Evolutionary conservation across 2,329 filamentous ascomycete species (phyloP), one percentile per base, ranked within the genome.

Genomic region (Lachnellula occidentalis): DNA sequence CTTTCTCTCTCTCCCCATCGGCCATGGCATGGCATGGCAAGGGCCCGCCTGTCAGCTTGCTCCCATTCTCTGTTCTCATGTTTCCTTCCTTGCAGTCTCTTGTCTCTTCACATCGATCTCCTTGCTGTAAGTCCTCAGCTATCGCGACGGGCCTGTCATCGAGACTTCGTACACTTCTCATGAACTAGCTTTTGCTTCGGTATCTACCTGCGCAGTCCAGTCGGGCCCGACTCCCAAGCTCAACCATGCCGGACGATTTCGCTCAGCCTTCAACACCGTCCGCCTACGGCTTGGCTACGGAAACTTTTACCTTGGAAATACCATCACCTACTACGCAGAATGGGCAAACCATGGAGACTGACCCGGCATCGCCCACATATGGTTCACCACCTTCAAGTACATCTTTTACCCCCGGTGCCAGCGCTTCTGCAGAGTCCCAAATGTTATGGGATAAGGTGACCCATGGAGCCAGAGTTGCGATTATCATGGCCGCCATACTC

Each of bases 401-500:
- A 17, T 15, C 41, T 22, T 22, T 14, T 11, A 7, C 12, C 5
- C 41, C 41, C 41, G 12, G 12, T 43, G n/a, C 41, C 41, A 43
- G 41, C 41, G 11, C 12, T 5, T 6, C n/a, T 47, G 45, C 42
- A 22, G 5, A 50, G 11, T 14, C 45, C 24, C 31, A 46, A 17
- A 41, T 22, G 11, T 43, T 47, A 19, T 55, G 50, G 42, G 50
- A 57, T 4, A 51, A 37, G 17, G 34, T 62, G 9, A 31, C 45
- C 7, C 19, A 11, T n/a, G 57, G 60, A 6, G 45, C 49, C 8
- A 58, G 56, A 50, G 14, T 22, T 8, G 52, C 52, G 2, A 57
- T 31, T 11, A 41, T 60, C 11, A 34, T 45, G 6, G 43, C 58
- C 2, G 45, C 45, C 3, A 50, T 56, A 14, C 27, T 59, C 19